These are phyloP conservation scores for Pseudevernia furfuracea DNA, from an alignment of 495 filamentous ascomycete species.

Conservation along the genomic window DNA sequence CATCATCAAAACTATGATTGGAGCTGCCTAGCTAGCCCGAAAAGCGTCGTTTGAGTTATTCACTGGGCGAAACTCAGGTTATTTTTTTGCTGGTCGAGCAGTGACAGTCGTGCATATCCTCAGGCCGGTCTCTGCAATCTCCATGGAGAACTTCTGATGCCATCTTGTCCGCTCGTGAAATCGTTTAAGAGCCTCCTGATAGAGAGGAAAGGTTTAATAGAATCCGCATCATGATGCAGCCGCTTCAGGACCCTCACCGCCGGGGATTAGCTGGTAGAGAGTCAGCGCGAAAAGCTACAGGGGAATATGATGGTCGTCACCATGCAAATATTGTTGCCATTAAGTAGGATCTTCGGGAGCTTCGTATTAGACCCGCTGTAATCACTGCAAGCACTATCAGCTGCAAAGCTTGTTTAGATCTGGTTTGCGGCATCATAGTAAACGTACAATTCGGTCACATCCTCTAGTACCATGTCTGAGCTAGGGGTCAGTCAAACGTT, in stretches of 20 bases:
- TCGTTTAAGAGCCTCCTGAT: neutral
- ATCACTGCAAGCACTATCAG: constrained; percentile 51
- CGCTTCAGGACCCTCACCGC: constrained; percentile 64
- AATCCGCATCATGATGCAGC: constrained; percentile 25
- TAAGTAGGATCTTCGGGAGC: constrained; percentile 88
- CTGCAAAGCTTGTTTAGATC: neutral
- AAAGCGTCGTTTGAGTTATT: neutral
- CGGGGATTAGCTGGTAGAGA: constrained; percentile 65
- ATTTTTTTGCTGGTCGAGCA: neutral
- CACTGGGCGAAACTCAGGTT: neutral
- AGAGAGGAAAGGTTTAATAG: neutral
- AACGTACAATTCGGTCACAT: constrained; percentile 92
- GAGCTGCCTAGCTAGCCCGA: neutral
- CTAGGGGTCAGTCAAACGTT: constrained; percentile 16
- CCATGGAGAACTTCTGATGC: neutral
- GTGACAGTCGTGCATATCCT: neutral
- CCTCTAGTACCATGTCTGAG: constrained; percentile 92
- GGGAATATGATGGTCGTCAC: constrained; percentile 39
- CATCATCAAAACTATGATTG: constrained; percentile 5
- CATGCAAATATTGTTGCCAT: constrained; percentile 99
- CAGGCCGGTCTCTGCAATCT: neutral
- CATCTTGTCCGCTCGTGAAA: neutral
- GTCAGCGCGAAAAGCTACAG: neutral
- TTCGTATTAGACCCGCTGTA: constrained; percentile 79
- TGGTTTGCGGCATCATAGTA: neutral